phyloP scores from a whole-genome alignment of 2,329 filamentous ascomycete species.

The Aspergillus tanneri region DNA sequence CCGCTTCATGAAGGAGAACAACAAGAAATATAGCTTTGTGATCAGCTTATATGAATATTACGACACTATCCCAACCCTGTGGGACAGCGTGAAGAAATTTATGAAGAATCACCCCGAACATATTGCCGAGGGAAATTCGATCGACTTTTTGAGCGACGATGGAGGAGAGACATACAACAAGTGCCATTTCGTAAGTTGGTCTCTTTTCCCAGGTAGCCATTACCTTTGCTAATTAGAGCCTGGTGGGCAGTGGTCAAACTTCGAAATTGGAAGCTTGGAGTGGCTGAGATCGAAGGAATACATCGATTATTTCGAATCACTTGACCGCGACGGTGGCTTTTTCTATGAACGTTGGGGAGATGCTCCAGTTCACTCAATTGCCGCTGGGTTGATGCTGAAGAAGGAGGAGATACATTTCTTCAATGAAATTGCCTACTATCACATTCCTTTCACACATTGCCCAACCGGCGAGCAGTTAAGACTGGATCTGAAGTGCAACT shows the following conservation, averaged over 20 bases:
- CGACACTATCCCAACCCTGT: slow-evolving; percentile 93
- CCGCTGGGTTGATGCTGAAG: slow-evolving; percentile 78
- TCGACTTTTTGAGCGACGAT: slow-evolving; percentile 90
- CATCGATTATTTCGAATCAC: slow-evolving; percentile 81
- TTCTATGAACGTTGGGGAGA: slow-evolving; percentile 99
- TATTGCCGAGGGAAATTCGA: slow-evolving; percentile 76
- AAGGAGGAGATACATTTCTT: slow-evolving; percentile 98
- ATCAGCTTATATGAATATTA: slow-evolving; percentile 94
- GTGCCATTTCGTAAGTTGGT: slow-evolving; percentile 81
- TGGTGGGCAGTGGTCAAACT: slow-evolving; percentile 97
- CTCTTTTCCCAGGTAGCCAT: background rate
- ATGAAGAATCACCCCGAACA: slow-evolving; percentile 88
- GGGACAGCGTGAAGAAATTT: slow-evolving; percentile 94
- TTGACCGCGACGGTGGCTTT: slow-evolving; percentile 92
- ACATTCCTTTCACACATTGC: slow-evolving; percentile 97
- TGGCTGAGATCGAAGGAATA: slow-evolving; percentile 92
- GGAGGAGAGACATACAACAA: slow-evolving; percentile 90
- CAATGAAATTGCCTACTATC: slow-evolving; percentile 97
- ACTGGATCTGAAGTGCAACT: slow-evolving; percentile 84
- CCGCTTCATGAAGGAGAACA: slow-evolving; percentile 91
- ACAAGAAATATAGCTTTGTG: slow-evolving; percentile 98
- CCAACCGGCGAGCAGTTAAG: slow-evolving; percentile 84
- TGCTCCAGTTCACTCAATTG: slow-evolving; percentile 97
- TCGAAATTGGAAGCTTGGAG: slow-evolving; percentile 89
- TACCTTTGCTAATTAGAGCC: slow-evolving; percentile 18